A percentile compares a stretch with the other conserved stretches of the same genome.
Conservation (phyloP, 1,284 basidiomycete genomes). For the Bondarzewia mesenterica region DNA sequence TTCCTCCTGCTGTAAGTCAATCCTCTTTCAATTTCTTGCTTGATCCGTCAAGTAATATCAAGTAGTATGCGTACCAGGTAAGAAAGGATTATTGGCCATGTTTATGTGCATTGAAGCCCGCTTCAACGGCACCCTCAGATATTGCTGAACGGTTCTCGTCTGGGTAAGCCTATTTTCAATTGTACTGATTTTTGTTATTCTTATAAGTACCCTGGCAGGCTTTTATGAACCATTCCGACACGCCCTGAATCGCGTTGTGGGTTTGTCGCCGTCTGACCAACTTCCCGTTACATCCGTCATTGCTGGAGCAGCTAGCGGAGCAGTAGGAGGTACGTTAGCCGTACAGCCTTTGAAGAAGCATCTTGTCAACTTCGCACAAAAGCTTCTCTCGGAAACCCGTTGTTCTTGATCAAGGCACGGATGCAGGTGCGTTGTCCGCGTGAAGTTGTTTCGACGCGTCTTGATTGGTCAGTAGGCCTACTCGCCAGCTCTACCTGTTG, state of each 20-base stretch:
- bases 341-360: neutral
- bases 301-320: slow-evolving; percentile 85
- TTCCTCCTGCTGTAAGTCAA: slow-evolving; percentile 81
- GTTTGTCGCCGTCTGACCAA: slow-evolving; percentile 56
- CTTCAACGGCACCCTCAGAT: no score
- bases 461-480: slow-evolving; percentile 55
- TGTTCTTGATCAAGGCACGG: slow-evolving; percentile 94
- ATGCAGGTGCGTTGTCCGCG: slow-evolving; percentile 68
- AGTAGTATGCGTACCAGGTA: slow-evolving; percentile 86
- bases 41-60: slow-evolving; percentile 9
- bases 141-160: slow-evolving; percentile 87
- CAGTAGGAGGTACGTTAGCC: slow-evolving; percentile 70
- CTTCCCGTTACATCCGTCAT: slow-evolving; percentile 68
- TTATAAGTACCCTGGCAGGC: slow-evolving; percentile 41
- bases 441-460: slow-evolving; percentile 2
- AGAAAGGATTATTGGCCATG: slow-evolving; percentile 16
- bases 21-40: slow-evolving; percentile 1
- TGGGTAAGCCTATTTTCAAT: slow-evolving; percentile 55
- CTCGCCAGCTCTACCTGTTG: slow-evolving; percentile 89
- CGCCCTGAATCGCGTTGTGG: slow-evolving; percentile 62
- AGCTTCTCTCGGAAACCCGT: slow-evolving; percentile 89
- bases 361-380: slow-evolving; percentile 5
- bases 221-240: slow-evolving; percentile 93
- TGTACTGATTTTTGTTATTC: neutral
- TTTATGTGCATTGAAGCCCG: no score